A percentile compares a stretch with the other conserved stretches of the same genome.
Evolutionary conservation across 768 basidiomycete genomes (phyloP).

Genomic region (Pluteus cervinus): DNA sequence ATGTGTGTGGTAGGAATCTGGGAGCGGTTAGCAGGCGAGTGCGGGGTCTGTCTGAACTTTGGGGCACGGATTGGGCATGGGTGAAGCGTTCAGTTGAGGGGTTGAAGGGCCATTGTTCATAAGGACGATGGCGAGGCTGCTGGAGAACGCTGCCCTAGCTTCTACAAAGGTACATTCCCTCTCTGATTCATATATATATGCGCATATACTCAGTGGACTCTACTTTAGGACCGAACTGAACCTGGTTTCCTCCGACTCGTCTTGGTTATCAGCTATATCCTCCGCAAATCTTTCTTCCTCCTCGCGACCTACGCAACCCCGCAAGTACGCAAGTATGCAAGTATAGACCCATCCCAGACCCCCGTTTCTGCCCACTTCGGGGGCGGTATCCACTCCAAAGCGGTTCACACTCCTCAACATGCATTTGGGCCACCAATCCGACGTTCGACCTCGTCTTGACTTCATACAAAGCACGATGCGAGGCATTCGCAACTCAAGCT

Average conservation of each 20-base stretch:
- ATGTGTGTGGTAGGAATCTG: constrained; percentile 32
- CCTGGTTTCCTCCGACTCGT: constrained; percentile 37
- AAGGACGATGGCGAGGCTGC: constrained; percentile 43
- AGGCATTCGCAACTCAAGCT: constrained; percentile 29
- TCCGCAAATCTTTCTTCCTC: neutral
- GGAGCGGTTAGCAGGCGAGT: constrained; percentile 54
- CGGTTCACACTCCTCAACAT: constrained; percentile 43
- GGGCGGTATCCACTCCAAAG: constrained; percentile 10
- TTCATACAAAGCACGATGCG: constrained; percentile 42
- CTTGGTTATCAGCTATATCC: constrained; percentile 47
- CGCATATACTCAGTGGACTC: neutral
- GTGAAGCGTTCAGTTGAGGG: constrained; percentile 19
- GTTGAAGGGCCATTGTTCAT: neutral
- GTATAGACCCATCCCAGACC: constrained; percentile 42
- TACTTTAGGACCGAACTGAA: constrained; percentile 24
- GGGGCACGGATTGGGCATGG: constrained; percentile 51
- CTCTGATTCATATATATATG: neutral
- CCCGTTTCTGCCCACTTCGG: constrained; percentile 39
- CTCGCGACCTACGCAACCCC: constrained; percentile 30
- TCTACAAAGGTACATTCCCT: constrained; percentile 38
- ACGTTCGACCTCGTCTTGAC: constrained; percentile 40
- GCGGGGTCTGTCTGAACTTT: constrained; percentile 43
- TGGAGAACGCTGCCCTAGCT: constrained; percentile 61
- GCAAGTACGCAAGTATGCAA: constrained; percentile 41
- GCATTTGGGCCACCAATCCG: constrained; percentile 50